These are phyloP conservation scores for Saitozyma podzolica DNA, from an alignment of 768 basidiomycete species.

Conservation along the genomic window DNA sequence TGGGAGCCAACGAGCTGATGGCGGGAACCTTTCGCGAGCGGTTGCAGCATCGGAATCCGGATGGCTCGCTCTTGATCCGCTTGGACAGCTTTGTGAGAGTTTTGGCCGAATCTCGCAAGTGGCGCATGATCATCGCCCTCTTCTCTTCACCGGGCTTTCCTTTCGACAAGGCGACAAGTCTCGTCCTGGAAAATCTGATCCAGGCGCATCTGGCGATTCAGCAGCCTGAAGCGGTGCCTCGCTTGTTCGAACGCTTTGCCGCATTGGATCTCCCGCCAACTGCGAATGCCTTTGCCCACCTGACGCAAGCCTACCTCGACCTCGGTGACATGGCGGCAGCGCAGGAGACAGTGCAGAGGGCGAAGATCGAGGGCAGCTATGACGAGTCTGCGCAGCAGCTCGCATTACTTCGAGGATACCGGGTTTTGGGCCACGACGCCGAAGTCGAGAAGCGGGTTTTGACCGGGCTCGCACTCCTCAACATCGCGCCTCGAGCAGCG, in stretches of 20 bases:
- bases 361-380: neutral
- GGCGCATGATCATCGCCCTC: constrained; percentile 8
- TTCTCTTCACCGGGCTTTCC: constrained; percentile 4
- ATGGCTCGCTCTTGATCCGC: neutral
- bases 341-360: neutral
- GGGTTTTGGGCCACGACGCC: constrained; percentile 6
- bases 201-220: constrained; percentile 12
- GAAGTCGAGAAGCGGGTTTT: constrained; percentile 13
- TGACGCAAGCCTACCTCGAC: constrained; percentile 15
- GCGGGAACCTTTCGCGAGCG: neutral
- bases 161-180: neutral
- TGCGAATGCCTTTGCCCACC: constrained; percentile 2
- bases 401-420: constrained; percentile 15
- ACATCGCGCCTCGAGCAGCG: neutral
- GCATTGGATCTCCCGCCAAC: constrained; percentile 3
- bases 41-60: neutral
- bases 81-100: neutral
- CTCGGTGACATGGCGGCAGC: constrained; percentile 12
- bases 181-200: constrained; percentile 1
- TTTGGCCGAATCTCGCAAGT: constrained; percentile 1
- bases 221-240: constrained; percentile 6
- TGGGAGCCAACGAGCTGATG: neutral
- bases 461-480: constrained; percentile 6
- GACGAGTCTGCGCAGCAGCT: constrained; percentile 9
- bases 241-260: neutral